phyloP scores from a whole-genome alignment of 2,329 filamentous ascomycete genomes.

The Nemania sp. region DNA sequence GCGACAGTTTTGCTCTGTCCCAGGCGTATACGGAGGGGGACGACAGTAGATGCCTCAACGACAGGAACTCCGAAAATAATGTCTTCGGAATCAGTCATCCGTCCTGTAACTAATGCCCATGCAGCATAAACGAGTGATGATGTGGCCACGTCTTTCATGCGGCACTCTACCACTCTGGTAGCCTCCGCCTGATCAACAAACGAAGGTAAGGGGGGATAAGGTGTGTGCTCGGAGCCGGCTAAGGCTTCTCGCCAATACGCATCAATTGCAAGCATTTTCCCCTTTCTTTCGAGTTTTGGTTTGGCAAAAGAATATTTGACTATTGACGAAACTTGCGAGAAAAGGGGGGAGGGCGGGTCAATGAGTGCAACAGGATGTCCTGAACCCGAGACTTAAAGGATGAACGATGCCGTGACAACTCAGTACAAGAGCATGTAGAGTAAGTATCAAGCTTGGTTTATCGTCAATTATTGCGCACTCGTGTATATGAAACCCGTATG shows the following conservation, averaged over 20 bases:
- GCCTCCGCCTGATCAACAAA: background rate
- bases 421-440: too few relatives aligned
- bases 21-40: slow-evolving; percentile 10
- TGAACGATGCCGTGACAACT: background rate
- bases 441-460: background rate
- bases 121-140: slow-evolving; percentile 5
- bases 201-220: slow-evolving; percentile 10
- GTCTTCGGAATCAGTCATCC: slow-evolving; percentile 16
- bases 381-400: background rate
- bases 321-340: background rate
- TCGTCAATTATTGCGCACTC: background rate
- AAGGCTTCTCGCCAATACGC: slow-evolving; percentile 14
- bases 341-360: background rate
- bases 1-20: background rate
- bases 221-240: slow-evolving; percentile 12
- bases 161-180: slow-evolving; percentile 3
- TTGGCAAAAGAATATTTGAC: background rate
- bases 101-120: slow-evolving; percentile 7
- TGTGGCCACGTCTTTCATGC: background rate
- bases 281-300: background rate
- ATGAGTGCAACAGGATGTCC: background rate
- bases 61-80: slow-evolving; percentile 7
- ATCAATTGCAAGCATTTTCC: background rate
- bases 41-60: background rate
- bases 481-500: background rate